Base-by-base conservation (phyloP, 225 moss, liverwort and hornwort genomes). In the Sphagnum tenellum region DNA sequence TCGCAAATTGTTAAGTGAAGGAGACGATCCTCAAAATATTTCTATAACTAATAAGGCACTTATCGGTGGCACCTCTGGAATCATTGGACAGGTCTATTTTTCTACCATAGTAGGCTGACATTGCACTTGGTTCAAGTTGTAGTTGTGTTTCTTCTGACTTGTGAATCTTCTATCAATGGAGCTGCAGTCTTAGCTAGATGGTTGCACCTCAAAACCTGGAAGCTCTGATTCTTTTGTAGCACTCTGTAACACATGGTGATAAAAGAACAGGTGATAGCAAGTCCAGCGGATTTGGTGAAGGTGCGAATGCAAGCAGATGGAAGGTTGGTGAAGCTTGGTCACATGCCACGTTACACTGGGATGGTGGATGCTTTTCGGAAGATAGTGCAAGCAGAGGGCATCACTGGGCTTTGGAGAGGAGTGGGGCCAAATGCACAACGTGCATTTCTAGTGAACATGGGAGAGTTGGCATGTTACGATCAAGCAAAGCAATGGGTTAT, bases 291-390 rank as follows among this genome's bases (percentile, higher is more conserved):
- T 68, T 66, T 98, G 74, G 84, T 98, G 70, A 98, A 98, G 80
- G 96, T 98, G 73, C 86, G 96, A 50, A 98, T 98, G 93, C 96
- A 98, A 79, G 74, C 89, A 2, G 92, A 98, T 68, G 96, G 96
- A 44, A 71, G 92, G 3, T 63, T 89, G 51, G 78, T 74, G 11
- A 86, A 78, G 29, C 68, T 85, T 12, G 96, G 96, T 7, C 92
- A 87, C 52, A 49, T 55, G 1, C 93, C 90, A 3, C 92, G 96
- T 12, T 98, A 98, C 79, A 84, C 77, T 0, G 82, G 92, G 9
- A 5, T 98, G 50, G 69, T 60, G 2, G 83, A 98, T 60, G 96
- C 96, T 0, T 87, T 98, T 14, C 65, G 70, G 8, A 98, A 90
- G 72, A 98, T 98, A 44, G 80, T 76, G 48, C 78, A 68, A 46